These are phyloP conservation scores for Solanum bulbocastanum DNA, from an alignment of 257 asterid genomes.

Conservation along the genomic window DNA sequence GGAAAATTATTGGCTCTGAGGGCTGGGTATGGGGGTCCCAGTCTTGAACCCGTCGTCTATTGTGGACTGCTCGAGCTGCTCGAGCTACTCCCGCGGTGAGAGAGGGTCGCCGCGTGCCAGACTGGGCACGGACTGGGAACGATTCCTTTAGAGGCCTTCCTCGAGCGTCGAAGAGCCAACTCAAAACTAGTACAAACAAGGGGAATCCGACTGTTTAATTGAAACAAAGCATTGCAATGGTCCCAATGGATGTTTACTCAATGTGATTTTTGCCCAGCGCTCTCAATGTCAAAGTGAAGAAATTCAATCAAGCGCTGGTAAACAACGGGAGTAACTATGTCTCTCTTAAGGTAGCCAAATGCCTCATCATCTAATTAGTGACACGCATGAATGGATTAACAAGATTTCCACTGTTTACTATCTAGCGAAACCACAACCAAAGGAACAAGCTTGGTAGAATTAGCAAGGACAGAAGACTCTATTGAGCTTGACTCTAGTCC, in stretches of 20 bases:
- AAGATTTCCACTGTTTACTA: too few species aligned
- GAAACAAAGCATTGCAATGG: slow-evolving; percentile 61
- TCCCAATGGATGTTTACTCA: slow-evolving; percentile 48
- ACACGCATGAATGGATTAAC: slow-evolving; percentile 1
- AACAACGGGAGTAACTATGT: slow-evolving; percentile 36
- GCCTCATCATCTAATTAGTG: slow-evolving; percentile 44
- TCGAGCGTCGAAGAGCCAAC: too few species aligned
- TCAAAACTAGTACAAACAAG: slow-evolving; percentile 10
- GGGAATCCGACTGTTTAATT: slow-evolving; percentile 48
- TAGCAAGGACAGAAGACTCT: not conserved
- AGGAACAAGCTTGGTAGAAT: too few species aligned
- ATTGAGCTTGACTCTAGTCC: not conserved
- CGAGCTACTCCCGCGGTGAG: too few species aligned
- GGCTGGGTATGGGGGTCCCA: too few species aligned
- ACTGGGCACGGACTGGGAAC: too few species aligned
- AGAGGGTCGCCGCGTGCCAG: too few species aligned
- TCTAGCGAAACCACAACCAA: too few species aligned
- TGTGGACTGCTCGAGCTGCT: too few species aligned
- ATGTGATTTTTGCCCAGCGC: slow-evolving; percentile 59
- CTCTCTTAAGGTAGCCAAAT: slow-evolving; percentile 50
- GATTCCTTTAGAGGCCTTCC: too few species aligned
- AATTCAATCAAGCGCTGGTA: slow-evolving; percentile 3
- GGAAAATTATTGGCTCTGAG: not conserved
- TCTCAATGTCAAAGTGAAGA: not conserved
- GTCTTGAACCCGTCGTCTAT: too few species aligned